Conservation (phyloP, 176 grass and related monocot species). For the Aegilops sharonensis region DNA sequence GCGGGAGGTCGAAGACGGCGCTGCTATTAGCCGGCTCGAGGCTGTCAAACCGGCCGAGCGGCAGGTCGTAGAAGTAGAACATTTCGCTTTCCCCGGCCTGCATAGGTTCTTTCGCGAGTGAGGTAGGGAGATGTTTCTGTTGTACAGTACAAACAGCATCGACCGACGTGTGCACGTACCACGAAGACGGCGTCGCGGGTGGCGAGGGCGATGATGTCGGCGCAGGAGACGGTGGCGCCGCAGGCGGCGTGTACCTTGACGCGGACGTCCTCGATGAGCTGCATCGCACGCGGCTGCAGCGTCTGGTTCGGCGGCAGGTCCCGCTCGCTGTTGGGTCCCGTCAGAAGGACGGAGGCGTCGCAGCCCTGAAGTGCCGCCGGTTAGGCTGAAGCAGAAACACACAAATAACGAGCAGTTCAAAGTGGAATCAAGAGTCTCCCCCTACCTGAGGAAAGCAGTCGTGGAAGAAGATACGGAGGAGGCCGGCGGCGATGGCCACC, state of each 20-base stretch:
- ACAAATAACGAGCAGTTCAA: no score
- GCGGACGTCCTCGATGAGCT: conserved; percentile 41
- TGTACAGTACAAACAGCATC: not conserved
- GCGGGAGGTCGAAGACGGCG: conserved; percentile 19
- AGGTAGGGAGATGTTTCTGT: not conserved
- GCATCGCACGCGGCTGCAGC: conserved; percentile 17
- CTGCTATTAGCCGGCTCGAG: not conserved
- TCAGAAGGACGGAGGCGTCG: conserved; percentile 44
- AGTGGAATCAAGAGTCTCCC: no score
- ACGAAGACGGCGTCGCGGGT: conserved; percentile 23
- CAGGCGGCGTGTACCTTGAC: conserved; percentile 25
- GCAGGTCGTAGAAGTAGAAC: conserved; percentile 3
- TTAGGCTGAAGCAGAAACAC: no score
- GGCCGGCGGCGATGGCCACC: conserved; percentile 33
- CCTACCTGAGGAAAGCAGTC: conserved; percentile 38
- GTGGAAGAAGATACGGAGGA: conserved; percentile 51
- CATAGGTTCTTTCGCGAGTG: not conserved
- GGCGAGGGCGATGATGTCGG: conserved; percentile 42
- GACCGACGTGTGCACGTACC: not conserved
- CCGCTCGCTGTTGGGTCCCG: conserved; percentile 24
- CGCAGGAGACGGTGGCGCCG: conserved; percentile 34
- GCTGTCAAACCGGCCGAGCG: conserved; percentile 31
- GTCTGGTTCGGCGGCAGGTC: not conserved
- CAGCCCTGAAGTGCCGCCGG: conserved; percentile 18
- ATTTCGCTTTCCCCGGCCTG: conserved; percentile 23